phyloP scores from a whole-genome alignment of 257 asterid species.

The Solanum rostratum region DNA sequence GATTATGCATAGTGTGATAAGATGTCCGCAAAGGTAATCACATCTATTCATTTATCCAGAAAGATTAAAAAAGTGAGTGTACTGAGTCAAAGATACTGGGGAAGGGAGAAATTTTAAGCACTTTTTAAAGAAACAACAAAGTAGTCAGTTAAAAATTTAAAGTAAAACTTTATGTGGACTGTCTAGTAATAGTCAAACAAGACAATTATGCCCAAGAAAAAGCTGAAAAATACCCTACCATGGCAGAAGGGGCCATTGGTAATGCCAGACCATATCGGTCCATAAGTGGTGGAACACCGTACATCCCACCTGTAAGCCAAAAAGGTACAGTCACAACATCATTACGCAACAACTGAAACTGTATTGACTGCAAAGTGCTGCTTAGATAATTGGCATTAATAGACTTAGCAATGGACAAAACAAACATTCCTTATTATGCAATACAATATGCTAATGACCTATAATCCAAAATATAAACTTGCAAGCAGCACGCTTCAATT shows the following conservation, averaged over 20 bases:
- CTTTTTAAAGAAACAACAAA: not conserved
- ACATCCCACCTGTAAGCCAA: slow-evolving; percentile 52
- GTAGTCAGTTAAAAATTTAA: not conserved
- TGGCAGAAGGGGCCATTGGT: slow-evolving; percentile 53
- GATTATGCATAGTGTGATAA: not conserved
- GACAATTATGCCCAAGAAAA: not conserved
- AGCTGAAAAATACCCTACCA: slow-evolving; percentile 28
- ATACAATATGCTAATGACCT: not conserved
- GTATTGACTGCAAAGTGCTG: not conserved
- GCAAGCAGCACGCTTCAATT: not conserved
- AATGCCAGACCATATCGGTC: slow-evolving; percentile 58
- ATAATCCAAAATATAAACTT: not conserved
- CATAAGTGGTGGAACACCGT: slow-evolving; percentile 71
- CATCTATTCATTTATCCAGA: not conserved
- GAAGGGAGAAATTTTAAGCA: not conserved
- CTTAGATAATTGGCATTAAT: not conserved
- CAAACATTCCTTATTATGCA: not conserved
- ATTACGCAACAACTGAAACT: not conserved
- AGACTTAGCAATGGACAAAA: not conserved
- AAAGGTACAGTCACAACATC: not conserved
- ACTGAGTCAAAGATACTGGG: not conserved
- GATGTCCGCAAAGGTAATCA: not conserved
- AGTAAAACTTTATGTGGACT: not conserved
- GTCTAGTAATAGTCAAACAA: not conserved
- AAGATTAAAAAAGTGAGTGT: not conserved